Percentiles rank a stretch among this genome's conserved stretches.
Conservation (phyloP, 75 land plant genomes). For the Picea glauca region DNA sequence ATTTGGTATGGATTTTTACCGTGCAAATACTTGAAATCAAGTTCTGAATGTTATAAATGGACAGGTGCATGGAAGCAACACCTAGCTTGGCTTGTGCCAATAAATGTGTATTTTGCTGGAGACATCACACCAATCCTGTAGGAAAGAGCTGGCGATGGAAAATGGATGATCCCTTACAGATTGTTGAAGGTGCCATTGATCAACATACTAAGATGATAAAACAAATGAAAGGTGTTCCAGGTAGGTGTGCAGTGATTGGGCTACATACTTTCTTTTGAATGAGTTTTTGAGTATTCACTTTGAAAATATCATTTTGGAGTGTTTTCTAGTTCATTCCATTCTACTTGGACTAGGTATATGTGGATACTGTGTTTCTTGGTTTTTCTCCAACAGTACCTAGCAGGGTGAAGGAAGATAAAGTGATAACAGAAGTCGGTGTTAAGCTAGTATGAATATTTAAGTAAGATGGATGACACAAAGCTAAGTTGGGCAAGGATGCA, state of each 20-base stretch:
- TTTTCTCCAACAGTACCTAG: not conserved
- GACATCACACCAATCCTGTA: slow-evolving; percentile 98
- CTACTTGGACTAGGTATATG: not conserved
- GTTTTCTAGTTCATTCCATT: not conserved
- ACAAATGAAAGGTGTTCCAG: slow-evolving; percentile 99
- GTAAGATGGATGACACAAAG: not conserved
- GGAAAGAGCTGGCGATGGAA: slow-evolving; percentile 96
- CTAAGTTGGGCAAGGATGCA: not conserved
- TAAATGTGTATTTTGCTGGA: slow-evolving; percentile 98
- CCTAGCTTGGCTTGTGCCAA: slow-evolving; percentile 98
- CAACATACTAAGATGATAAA: slow-evolving; percentile 91
- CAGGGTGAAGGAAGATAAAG: not conserved
- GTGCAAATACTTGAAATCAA: not conserved
- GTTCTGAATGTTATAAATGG: not conserved
- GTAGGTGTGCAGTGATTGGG: slow-evolving; percentile 22
- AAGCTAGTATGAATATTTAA: not conserved
- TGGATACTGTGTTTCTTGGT: not conserved
- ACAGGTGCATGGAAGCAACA: slow-evolving; percentile 98
- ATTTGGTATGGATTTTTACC: not conserved
- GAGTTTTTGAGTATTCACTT: not conserved
- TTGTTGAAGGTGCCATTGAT: slow-evolving; percentile 82
- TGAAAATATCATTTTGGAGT: not conserved
- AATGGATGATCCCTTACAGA: slow-evolving; percentile 91
- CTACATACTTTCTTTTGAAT: not conserved
- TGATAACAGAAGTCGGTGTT: not conserved